Conservation (phyloP, 768 basidiomycete species). For the Podaxis sp. region DNA sequence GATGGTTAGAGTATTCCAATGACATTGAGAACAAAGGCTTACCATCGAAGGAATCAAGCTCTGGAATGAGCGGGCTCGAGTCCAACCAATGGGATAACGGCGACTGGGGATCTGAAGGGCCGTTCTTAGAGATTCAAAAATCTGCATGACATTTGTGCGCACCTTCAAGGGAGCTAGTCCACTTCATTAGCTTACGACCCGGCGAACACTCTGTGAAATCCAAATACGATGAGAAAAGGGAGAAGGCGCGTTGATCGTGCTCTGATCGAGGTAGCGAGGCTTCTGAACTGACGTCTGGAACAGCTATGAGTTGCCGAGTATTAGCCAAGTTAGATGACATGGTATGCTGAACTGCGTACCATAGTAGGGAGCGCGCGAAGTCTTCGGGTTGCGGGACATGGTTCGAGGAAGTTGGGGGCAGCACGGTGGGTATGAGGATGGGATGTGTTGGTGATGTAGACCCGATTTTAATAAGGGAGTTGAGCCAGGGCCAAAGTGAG, state of each 20-base stretch:
- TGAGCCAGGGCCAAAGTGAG: slow-evolving; percentile 28
- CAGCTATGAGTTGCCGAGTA: neutral
- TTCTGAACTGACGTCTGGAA: neutral
- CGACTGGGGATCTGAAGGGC: slow-evolving; percentile 19
- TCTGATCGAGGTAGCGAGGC: neutral
- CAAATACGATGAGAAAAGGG: neutral
- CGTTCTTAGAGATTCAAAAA: neutral
- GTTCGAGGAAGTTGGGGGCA: neutral
- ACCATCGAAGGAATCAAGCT: slow-evolving; percentile 24
- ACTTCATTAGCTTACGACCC: neutral
- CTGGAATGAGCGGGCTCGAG: slow-evolving; percentile 22
- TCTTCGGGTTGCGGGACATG: neutral
- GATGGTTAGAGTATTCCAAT: neutral
- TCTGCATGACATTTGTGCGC: neutral
- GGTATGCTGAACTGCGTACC: neutral
- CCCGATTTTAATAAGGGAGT: slow-evolving; percentile 31
- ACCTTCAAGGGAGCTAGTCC: neutral
- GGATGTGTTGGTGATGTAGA: slow-evolving; percentile 1
- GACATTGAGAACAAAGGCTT: neutral
- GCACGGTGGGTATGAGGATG: neutral
- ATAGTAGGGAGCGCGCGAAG: neutral
- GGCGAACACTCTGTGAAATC: neutral
- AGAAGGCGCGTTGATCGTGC: neutral
- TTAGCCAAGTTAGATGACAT: neutral
- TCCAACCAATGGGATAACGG: slow-evolving; percentile 25